phyloP scores from a whole-genome alignment of 352 stramenopile genomes.

The Phytophthora colocasiae region DNA sequence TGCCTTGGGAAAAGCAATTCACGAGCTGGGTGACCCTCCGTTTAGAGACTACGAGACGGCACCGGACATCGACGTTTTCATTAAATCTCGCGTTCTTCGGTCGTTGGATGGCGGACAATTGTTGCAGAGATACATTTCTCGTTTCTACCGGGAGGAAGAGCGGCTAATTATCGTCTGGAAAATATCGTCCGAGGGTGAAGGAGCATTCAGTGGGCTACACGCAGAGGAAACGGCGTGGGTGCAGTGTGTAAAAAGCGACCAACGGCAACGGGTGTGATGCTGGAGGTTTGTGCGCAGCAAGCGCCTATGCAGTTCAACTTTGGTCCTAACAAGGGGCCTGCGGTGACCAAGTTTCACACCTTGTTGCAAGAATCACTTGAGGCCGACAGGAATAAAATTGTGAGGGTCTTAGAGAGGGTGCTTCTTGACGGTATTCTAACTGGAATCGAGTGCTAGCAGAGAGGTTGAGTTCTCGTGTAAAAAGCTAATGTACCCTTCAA shows the following conservation, averaged over 20 bases:
- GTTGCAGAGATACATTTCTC: conserved; percentile 37
- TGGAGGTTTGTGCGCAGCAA: conserved; percentile 44
- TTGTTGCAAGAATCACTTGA: conserved; percentile 18
- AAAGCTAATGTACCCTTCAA: too few relatives aligned
- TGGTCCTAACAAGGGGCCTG: conserved; percentile 1
- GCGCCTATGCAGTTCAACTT: conserved; percentile 27
- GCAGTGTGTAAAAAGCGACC: conserved; percentile 10
- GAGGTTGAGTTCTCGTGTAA: too few relatives aligned
- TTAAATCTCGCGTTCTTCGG: conserved; percentile 35
- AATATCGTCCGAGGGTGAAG: conserved; percentile 41
- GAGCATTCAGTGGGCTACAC: conserved; percentile 26
- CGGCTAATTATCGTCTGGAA: conserved; percentile 63
- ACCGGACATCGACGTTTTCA: conserved; percentile 29
- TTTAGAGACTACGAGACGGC: conserved; percentile 2
- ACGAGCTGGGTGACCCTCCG: conserved; percentile 4
- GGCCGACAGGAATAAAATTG: conserved; percentile 21
- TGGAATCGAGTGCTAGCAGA: conserved; percentile 17
- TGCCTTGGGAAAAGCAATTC: conserved; percentile 8
- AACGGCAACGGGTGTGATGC: conserved; percentile 15
- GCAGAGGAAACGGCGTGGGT: conserved; percentile 37
- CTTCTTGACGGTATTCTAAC: conserved; percentile 22
- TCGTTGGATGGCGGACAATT: not conserved
- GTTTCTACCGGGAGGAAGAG: conserved; percentile 41
- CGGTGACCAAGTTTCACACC: conserved; percentile 28
- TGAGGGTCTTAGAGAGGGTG: conserved; percentile 15